These are phyloP conservation scores for Inonotus hispidus DNA, from an alignment of 1,284 basidiomycete species.

Conservation along the genomic window DNA sequence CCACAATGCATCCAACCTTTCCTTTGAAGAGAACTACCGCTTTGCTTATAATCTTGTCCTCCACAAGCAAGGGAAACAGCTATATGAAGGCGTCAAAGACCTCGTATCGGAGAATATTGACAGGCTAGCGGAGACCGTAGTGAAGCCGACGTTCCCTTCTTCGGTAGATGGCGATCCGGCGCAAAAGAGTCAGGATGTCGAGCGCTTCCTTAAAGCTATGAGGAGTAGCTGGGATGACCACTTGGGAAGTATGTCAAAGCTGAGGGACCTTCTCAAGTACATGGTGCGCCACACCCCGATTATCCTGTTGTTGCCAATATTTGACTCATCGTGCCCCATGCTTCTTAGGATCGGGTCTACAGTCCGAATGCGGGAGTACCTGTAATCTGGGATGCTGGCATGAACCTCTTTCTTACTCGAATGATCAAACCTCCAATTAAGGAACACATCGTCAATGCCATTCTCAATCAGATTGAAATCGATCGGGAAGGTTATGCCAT, in stretches of 20 bases:
- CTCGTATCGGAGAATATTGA: constrained; percentile 85
- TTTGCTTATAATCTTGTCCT: constrained; percentile 94
- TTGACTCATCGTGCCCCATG: background rate
- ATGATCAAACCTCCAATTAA: constrained; percentile 85
- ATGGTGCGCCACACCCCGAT: constrained; percentile 59
- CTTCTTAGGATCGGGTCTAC: constrained; percentile 82
- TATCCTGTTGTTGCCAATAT: background rate
- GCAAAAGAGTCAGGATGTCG: constrained; percentile 72
- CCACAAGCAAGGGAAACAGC: constrained; percentile 77
- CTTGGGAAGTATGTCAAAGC: constrained; percentile 81
- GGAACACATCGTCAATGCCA: constrained; percentile 74
- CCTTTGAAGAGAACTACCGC: constrained; percentile 95
- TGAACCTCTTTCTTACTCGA: constrained; percentile 79
- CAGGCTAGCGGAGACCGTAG: constrained; percentile 67
- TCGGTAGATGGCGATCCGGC: constrained; percentile 49
- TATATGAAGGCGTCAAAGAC: constrained; percentile 83
- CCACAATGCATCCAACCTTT: constrained; percentile 88
- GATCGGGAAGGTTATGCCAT: constrained; percentile 92
- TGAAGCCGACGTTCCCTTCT: constrained; percentile 81
- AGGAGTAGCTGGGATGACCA: constrained; percentile 94
- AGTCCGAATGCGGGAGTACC: constrained; percentile 69
- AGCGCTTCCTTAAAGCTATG: constrained; percentile 80
- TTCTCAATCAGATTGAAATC: constrained; percentile 84
- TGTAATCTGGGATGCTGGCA: constrained; percentile 78
- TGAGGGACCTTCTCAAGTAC: constrained; percentile 91